phyloP scores from a whole-genome alignment of 441 rosid species.

The Erodium texanum region DNA sequence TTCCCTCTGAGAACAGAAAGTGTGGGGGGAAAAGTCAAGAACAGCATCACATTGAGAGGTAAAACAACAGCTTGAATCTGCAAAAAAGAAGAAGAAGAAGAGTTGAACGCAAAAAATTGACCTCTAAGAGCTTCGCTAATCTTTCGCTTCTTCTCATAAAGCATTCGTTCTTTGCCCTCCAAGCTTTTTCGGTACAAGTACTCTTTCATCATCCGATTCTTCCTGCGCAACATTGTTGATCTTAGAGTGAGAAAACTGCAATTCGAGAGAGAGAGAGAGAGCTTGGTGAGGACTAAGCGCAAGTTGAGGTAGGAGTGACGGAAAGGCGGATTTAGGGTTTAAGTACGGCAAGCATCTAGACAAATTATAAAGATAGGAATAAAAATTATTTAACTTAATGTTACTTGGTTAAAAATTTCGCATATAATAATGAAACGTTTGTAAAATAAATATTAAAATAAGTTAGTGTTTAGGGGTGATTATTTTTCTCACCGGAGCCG shows the following conservation, averaged over 20 bases:
- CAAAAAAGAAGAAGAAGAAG: neutral
- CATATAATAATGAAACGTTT: too few relatives aligned
- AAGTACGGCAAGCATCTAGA: too few relatives aligned
- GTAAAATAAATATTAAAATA: too few relatives aligned
- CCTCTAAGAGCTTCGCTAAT: conserved; percentile 68
- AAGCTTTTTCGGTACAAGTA: conserved; percentile 76
- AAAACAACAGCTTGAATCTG: neutral
- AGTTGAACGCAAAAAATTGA: neutral
- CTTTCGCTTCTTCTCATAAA: conserved; percentile 75
- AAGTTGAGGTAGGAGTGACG: neutral
- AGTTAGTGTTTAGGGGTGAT: too few relatives aligned
- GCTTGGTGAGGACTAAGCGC: neutral
- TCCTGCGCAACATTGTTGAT: neutral
- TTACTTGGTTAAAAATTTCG: too few relatives aligned
- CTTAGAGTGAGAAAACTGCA: neutral
- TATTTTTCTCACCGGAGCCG: too few relatives aligned
- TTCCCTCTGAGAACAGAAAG: conserved; percentile 15
- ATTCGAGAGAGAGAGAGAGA: neutral
- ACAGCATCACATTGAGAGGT: neutral
- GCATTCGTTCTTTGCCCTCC: conserved; percentile 75
- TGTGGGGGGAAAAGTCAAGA: too few relatives aligned
- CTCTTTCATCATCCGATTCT: conserved; percentile 53
- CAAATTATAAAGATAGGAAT: too few relatives aligned
- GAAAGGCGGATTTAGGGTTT: too few relatives aligned
- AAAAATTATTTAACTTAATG: too few relatives aligned